Evolutionary conservation across 208 protist genomes (phyloP).

Genomic region (Wallacemonas sp.): DNA sequence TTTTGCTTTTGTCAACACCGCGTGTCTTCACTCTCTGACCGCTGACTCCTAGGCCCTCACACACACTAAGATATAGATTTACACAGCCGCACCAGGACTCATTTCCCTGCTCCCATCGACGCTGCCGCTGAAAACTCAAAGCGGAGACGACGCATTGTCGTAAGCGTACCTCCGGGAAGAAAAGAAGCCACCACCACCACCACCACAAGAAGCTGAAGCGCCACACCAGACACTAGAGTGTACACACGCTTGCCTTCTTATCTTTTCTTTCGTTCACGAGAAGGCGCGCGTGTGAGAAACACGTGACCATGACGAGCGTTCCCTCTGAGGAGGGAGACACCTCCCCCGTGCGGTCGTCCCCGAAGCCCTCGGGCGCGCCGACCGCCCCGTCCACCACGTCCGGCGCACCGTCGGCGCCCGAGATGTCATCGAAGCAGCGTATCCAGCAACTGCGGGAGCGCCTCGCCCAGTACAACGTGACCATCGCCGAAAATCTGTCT

Average conservation of each 20-base stretch:
- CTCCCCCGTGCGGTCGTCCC: not conserved
- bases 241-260: not conserved
- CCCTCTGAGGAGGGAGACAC: not conserved
- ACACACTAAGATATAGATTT: too few species aligned
- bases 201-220: not conserved
- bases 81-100: too few species aligned
- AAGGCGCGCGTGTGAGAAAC: too few species aligned
- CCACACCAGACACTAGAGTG: not conserved
- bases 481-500: not conserved
- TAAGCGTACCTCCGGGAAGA: too few species aligned
- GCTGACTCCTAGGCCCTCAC: not conserved
- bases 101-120: too few species aligned
- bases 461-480: slow-evolving; percentile 68
- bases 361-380: not conserved
- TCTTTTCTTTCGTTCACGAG: not conserved
- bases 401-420: not conserved
- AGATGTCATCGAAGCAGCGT: slow-evolving; percentile 27
- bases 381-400: not conserved
- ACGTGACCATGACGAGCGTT: too few species aligned
- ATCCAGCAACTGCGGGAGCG: slow-evolving; percentile 78
- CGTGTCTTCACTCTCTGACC: not conserved
- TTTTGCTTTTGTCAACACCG: not conserved
- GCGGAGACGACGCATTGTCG: too few species aligned
- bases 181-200: too few species aligned
- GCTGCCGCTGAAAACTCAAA: too few species aligned